Evolutionary conservation across 2,329 filamentous ascomycete species (phyloP), one percentile per base, ranked within the genome.

Genomic region (Xylariaceae sp.): DNA sequence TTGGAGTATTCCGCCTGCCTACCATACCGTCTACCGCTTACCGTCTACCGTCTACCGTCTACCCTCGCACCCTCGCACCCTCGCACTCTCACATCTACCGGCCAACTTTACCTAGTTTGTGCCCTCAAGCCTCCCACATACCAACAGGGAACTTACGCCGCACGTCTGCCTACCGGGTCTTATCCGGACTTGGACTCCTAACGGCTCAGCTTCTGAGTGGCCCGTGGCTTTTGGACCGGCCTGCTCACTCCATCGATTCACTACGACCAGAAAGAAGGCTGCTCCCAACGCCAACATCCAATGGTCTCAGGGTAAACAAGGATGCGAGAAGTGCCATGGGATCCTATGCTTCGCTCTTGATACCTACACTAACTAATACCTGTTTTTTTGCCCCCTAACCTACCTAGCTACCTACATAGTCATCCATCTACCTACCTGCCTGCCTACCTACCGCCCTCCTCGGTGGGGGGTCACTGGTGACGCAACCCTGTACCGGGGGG

Each of bases 141-240:
- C 51, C 19, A 19, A 19, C 19, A 19, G 19, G 19, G 51, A 47
- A 56, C 39, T 4, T 40, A 7, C 12, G 19, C 19, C 19, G 41
- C 41, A 43, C 19, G 30, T 29, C 41, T 43, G 9, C 4, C 19
- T 43, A 19, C 42, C 42, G n/a, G 31, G 26, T 30, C 9, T 32
- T 53, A 8, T 49, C 54, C 55, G 51, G 50, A 40, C 53, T 48
- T 50, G 47, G 50, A 53, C 50, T 44, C n/a, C 31, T 55, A 37
- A 47, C 50, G 51, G 35, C 45, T 57, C 54, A 57, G 52, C 55
- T 57, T 57, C 40, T 37, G 47, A 47, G 37, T 50, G 43, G 42
- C 37, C 32, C 32, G 26, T 50, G 43, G 53, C 48, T 37, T 34
- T 19, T 31, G 42, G 37, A 53, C 45, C 46, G 52, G 52, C 47